These are phyloP conservation scores for Juglanconis sp. DNA, from an alignment of 2,329 filamentous ascomycete species.

Conservation along the genomic window DNA sequence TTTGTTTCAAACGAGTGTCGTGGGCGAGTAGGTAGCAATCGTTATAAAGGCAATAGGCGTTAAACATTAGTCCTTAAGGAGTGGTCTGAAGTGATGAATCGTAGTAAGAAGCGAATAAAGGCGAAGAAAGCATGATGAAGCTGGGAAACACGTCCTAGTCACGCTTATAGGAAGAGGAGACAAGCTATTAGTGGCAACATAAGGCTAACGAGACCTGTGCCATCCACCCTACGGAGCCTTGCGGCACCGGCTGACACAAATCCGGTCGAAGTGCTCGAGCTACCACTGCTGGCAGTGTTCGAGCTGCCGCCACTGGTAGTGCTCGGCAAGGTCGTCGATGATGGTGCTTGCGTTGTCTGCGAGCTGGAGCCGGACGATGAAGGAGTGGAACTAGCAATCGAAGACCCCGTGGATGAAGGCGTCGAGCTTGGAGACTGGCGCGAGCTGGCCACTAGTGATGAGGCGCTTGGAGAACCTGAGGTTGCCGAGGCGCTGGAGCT, in stretches of 20 bases:
- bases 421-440: constrained; percentile 6
- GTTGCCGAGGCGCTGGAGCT: neutral
- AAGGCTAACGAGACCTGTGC: constrained; percentile 2
- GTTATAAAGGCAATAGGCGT: neutral
- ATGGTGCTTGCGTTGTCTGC: neutral
- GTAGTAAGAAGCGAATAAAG: neutral
- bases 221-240: neutral
- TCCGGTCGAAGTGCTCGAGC: constrained; percentile 1
- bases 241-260: neutral
- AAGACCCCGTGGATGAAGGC: constrained; percentile 8
- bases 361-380: constrained; percentile 1
- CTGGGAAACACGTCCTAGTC: neutral
- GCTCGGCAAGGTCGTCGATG: neutral
- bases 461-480: neutral
- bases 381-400: neutral
- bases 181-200: constrained; percentile 11
- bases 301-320: neutral
- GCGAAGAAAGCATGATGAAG: neutral
- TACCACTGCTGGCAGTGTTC: neutral
- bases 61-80: constrained; percentile 14
- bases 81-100: neutral
- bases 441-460: constrained; percentile 1
- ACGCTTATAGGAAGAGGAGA: constrained; percentile 10
- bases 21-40: neutral
- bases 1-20: neutral